phyloP scores from a whole-genome alignment of 208 protist genomes.

The Wallacemonas sp. region DNA sequence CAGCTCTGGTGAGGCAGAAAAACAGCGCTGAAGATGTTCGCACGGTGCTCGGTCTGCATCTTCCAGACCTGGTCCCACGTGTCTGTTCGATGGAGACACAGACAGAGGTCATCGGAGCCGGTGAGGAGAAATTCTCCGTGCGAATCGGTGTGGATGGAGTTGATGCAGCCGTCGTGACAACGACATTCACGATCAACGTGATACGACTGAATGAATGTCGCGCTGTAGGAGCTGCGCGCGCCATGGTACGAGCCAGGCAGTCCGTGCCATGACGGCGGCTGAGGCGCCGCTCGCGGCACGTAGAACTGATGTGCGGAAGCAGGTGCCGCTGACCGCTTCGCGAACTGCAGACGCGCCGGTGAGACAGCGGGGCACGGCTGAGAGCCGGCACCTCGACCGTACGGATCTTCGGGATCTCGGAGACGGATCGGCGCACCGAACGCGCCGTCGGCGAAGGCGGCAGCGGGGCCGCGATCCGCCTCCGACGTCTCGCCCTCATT shows the following conservation, averaged over 20 bases:
- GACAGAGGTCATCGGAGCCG: conserved; percentile 36
- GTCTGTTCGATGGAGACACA: conserved; percentile 33
- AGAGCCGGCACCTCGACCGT: not conserved
- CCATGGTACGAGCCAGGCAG: not conserved
- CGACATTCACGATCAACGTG: conserved; percentile 14
- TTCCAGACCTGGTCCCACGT: conserved; percentile 20
- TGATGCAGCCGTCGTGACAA: conserved; percentile 52
- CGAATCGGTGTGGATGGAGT: conserved; percentile 33
- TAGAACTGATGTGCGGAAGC: not conserved
- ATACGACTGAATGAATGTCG: conserved; percentile 18
- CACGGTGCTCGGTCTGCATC: conserved; percentile 31
- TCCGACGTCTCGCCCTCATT: no score
- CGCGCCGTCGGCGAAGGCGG: no score
- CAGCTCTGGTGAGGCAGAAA: conserved; percentile 24
- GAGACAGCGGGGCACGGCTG: not conserved
- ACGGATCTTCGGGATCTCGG: not conserved
- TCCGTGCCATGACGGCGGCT: not conserved
- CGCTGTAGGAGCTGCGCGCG: conserved; percentile 9
- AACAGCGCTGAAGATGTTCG: conserved; percentile 53
- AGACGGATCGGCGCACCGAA: not conserved
- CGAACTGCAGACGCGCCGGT: not conserved
- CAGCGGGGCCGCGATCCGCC: no score
- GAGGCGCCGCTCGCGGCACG: conserved; percentile 5
- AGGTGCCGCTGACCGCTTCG: not conserved
- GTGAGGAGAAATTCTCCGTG: conserved; percentile 34